Conservation (phyloP, 352 stramenopile genomes). For the Globisporangium nagaii region DNA sequence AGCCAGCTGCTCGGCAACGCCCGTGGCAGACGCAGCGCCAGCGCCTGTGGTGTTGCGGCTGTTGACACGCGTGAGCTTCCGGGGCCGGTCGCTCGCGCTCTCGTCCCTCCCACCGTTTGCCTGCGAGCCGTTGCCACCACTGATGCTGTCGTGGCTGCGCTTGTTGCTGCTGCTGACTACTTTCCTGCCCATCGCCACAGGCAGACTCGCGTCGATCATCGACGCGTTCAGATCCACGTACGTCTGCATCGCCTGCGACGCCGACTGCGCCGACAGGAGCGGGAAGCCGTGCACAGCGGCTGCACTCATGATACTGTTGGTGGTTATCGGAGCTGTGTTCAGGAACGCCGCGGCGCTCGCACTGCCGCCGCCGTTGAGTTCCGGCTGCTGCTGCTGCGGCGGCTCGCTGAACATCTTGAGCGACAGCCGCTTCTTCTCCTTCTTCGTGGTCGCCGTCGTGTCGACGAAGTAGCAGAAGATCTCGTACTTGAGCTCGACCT, state of each 20-base stretch:
- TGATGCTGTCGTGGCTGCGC: too few relatives aligned
- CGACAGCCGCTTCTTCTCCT: constrained; percentile 54
- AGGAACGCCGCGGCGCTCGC: constrained; percentile 6
- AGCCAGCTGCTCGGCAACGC: constrained; percentile 13
- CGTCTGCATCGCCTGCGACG: constrained; percentile 24
- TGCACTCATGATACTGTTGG: constrained; percentile 13
- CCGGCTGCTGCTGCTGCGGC: constrained; percentile 11
- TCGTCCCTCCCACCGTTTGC: constrained; percentile 19
- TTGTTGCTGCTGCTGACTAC: constrained; percentile 20
- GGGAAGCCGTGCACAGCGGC: constrained; percentile 20
- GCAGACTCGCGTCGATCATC: constrained; percentile 13
- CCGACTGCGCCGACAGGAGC: constrained; percentile 13
- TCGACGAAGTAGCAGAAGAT: constrained; percentile 81
- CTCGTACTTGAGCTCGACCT: constrained; percentile 77
- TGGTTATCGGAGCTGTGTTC: not conserved
- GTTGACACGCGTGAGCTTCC: constrained; percentile 31
- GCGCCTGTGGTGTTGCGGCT: constrained; percentile 4
- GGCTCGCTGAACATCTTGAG: constrained; percentile 56
- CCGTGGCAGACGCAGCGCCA: not conserved
- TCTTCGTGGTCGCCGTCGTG: constrained; percentile 50
- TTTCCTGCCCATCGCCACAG: not conserved
- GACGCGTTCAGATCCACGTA: constrained; percentile 37
- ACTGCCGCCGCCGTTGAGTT: constrained; percentile 14
- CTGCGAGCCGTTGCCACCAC: too few relatives aligned
- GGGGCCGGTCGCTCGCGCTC: constrained; percentile 30